A percentile compares a stretch with the other conserved stretches of the same genome.
These are phyloP conservation scores for Phytophthora colocasiae DNA, from an alignment of 352 stramenopile species.

Conservation along the genomic window DNA sequence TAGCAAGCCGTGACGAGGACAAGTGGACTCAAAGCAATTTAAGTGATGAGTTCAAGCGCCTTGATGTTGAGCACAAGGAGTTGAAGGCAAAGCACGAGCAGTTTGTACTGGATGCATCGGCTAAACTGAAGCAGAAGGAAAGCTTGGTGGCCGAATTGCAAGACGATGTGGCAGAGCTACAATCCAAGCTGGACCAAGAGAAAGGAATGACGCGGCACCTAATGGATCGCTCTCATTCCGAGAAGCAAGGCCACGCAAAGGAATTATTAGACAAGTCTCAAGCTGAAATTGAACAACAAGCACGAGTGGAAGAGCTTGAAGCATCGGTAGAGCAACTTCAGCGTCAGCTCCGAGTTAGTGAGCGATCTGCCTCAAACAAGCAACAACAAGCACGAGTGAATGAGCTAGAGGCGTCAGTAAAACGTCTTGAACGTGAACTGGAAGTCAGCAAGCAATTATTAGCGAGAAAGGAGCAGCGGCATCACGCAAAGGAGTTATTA, in stretches of 20 bases:
- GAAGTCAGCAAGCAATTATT: constrained; percentile 34
- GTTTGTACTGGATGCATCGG: constrained; percentile 40
- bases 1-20: constrained; percentile 45
- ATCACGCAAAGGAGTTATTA: too few species aligned
- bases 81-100: constrained; percentile 48
- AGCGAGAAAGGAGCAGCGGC: constrained; percentile 18
- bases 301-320: constrained; percentile 40
- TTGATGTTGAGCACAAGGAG: constrained; percentile 39
- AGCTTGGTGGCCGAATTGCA: constrained; percentile 43
- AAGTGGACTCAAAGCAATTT: constrained; percentile 19
- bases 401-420: constrained; percentile 42
- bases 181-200: constrained; percentile 64
- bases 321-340: constrained; percentile 39
- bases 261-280: constrained; percentile 27
- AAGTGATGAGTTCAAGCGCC: constrained; percentile 22
- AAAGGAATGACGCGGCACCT: constrained; percentile 60
- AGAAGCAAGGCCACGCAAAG: constrained; percentile 37
- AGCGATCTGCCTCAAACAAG: constrained; percentile 28
- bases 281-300: neutral
- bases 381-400: constrained; percentile 29
- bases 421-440: constrained; percentile 43
- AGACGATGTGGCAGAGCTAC: constrained; percentile 64
- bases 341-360: constrained; percentile 35
- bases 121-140: constrained; percentile 44
- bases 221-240: constrained; percentile 42